A percentile compares a stretch with the other conserved stretches of the same genome.
Conservation (phyloP, 495 filamentous ascomycete species). For the Haplographium delicatum region DNA sequence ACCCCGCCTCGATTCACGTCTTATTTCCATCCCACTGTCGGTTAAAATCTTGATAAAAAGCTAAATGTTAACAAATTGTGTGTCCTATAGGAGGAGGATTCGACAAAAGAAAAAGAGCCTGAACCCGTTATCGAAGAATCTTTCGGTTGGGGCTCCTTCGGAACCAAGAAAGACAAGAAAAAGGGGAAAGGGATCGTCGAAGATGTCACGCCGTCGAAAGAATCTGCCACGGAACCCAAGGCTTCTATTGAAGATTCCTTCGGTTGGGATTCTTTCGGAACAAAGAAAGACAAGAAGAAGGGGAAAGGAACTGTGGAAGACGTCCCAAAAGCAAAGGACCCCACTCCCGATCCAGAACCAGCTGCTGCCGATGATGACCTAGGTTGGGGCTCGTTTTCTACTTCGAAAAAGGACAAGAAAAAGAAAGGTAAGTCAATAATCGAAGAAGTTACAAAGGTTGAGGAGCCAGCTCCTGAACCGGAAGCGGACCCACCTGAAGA, state of each 20-base stretch:
- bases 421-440: conserved; percentile 23
- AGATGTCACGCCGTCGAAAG: conserved; percentile 13
- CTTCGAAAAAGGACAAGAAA: conserved; percentile 22
- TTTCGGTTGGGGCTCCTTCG: background rate
- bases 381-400: conserved; percentile 18
- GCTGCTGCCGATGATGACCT: conserved; percentile 25
- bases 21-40: too few species aligned
- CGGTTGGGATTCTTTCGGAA: conserved; percentile 29
- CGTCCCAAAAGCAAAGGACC: conserved; percentile 4
- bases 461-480: conserved; percentile 13
- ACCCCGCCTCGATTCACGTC: too few species aligned
- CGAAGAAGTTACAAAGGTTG: conserved; percentile 22
- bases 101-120: too few species aligned
- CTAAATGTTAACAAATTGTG: too few species aligned
- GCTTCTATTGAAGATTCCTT: conserved; percentile 16
- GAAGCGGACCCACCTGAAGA: background rate
- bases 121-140: background rate
- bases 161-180: conserved; percentile 24
- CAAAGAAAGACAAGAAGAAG: conserved; percentile 36
- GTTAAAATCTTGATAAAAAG: too few species aligned
- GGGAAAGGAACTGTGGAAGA: conserved; percentile 16
- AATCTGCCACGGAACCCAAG: conserved; percentile 13
- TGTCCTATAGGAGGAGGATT: too few species aligned
- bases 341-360: conserved; percentile 18
- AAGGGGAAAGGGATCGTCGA: conserved; percentile 24